These are phyloP conservation scores for Fusarium irregulare DNA, from an alignment of 2,329 filamentous ascomycete genomes.

Conservation along the genomic window DNA sequence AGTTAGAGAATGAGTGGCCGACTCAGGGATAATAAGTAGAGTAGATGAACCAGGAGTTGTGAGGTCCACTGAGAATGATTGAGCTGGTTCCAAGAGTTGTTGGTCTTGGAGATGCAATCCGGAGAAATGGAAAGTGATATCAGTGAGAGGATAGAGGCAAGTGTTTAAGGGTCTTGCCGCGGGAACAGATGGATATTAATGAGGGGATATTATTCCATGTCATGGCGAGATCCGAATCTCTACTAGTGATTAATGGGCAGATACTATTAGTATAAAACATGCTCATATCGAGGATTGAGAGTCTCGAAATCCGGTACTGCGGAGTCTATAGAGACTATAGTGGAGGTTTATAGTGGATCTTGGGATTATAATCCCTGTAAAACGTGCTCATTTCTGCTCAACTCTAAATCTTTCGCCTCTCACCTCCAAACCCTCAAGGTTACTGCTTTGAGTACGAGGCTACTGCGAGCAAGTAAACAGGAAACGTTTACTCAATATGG, in stretches of 20 bases:
- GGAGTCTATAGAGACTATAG: slow-evolving; percentile 9
- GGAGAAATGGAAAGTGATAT: slow-evolving; percentile 26
- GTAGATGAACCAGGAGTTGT: slow-evolving; percentile 18
- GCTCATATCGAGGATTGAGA: slow-evolving; percentile 1
- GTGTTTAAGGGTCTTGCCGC: slow-evolving; percentile 2
- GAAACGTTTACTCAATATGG: slow-evolving; percentile 38
- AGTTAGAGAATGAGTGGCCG: slow-evolving; percentile 1
- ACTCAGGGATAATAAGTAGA: slow-evolving; percentile 19
- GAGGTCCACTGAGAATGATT: slow-evolving; percentile 38
- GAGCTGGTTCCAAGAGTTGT: slow-evolving; percentile 37
- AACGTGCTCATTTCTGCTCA: slow-evolving; percentile 56
- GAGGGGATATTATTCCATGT: slow-evolving; percentile 16
- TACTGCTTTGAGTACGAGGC: not conserved
- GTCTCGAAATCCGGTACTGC: slow-evolving; percentile 19
- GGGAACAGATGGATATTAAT: slow-evolving; percentile 22
- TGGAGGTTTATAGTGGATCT: slow-evolving; percentile 15
- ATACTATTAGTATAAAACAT: slow-evolving; percentile 7
- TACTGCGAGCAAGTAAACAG: slow-evolving; percentile 39
- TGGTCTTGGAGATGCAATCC: not conserved
- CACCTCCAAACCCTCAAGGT: not conserved
- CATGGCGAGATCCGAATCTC: not conserved
- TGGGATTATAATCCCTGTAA: slow-evolving; percentile 34
- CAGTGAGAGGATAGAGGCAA: not conserved
- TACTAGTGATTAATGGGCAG: not conserved
- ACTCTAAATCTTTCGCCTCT: slow-evolving; percentile 20